phyloP scores from a whole-genome alignment of 441 rosid species.

The Manihot esculenta region DNA sequence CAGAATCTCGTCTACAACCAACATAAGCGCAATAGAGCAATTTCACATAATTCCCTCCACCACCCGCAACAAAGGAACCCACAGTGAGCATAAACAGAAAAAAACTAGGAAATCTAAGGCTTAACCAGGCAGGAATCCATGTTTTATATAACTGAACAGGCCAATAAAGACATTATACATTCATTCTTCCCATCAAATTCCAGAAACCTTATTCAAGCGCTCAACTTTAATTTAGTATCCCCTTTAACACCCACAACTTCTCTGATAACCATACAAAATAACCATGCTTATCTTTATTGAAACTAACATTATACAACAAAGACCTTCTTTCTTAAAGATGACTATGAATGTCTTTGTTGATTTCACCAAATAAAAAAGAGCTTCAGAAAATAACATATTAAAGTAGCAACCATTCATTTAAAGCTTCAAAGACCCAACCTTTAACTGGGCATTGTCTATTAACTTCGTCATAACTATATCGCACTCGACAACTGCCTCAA shows the following conservation, averaged over 20 bases:
- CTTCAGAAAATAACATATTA: too few species aligned
- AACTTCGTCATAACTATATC: too few species aligned
- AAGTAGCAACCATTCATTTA: too few species aligned
- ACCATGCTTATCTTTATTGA: constrained; percentile 10
- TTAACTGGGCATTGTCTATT: too few species aligned
- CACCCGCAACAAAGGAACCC: constrained; percentile 7
- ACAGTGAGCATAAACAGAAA: constrained; percentile 1
- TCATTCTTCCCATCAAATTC: constrained; percentile 18
- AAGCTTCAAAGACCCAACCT: too few species aligned
- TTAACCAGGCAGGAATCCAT: constrained; percentile 5
- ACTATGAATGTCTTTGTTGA: too few species aligned
- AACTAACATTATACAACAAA: too few species aligned
- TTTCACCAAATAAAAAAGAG: too few species aligned
- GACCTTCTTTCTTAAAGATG: too few species aligned
- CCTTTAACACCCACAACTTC: constrained; percentile 29
- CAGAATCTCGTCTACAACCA: not conserved
- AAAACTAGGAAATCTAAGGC: constrained; percentile 9
- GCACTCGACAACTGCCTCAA: too few species aligned
- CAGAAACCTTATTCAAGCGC: constrained; percentile 10
- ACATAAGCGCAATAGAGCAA: constrained; percentile 2
- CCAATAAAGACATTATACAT: constrained; percentile 12
- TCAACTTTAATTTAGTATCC: constrained; percentile 15
- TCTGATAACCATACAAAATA: constrained; percentile 4
- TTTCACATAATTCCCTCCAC: not conserved
- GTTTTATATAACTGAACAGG: not conserved